A percentile compares a stretch with the other conserved stretches of the same genome.
Conservation (phyloP, 2,329 filamentous ascomycete genomes). For the Alternaria novae-zelandiae region DNA sequence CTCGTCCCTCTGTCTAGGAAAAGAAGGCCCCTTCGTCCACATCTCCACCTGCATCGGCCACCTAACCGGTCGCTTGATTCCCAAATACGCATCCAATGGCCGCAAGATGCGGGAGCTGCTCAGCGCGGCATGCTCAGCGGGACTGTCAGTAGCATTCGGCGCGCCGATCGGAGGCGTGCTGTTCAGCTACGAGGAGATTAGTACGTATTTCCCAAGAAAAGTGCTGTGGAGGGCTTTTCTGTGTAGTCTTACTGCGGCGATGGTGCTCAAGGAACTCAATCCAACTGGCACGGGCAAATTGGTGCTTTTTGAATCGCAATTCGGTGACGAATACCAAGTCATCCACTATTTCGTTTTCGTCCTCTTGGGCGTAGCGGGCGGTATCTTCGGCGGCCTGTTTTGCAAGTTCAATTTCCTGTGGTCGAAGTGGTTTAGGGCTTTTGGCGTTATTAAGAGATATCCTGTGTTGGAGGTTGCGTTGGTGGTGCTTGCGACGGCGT, state of each 20-base stretch:
- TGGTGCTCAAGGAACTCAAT: constrained; percentile 64
- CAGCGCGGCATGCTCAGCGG: constrained; percentile 63
- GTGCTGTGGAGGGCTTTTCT: constrained; percentile 67
- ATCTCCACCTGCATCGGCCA: constrained; percentile 65
- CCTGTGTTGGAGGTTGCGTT: constrained; percentile 64
- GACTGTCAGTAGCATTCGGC: constrained; percentile 66
- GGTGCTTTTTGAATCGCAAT: constrained; percentile 66
- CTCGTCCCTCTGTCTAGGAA: constrained; percentile 66
- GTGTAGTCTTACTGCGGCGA: constrained; percentile 63
- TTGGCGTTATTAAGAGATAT: constrained; percentile 60
- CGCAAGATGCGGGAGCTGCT: constrained; percentile 65
- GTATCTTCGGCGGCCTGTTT: constrained; percentile 65
- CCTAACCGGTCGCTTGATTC: constrained; percentile 59
- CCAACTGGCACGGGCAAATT: constrained; percentile 66
- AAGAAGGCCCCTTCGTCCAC: constrained; percentile 68
- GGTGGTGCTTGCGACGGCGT: constrained; percentile 60
- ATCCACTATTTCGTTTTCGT: constrained; percentile 65
- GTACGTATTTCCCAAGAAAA: constrained; percentile 65
- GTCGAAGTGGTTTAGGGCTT: constrained; percentile 62
- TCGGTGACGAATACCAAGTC: constrained; percentile 62
- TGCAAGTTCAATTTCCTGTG: constrained; percentile 65
- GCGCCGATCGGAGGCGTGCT: constrained; percentile 68
- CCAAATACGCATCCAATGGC: constrained; percentile 64
- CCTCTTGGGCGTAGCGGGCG: constrained; percentile 63
- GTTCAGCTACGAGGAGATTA: constrained; percentile 66